These are phyloP conservation scores for Sclerotinia subarctica DNA, from an alignment of 2,329 filamentous ascomycete genomes.

Conservation along the genomic window DNA sequence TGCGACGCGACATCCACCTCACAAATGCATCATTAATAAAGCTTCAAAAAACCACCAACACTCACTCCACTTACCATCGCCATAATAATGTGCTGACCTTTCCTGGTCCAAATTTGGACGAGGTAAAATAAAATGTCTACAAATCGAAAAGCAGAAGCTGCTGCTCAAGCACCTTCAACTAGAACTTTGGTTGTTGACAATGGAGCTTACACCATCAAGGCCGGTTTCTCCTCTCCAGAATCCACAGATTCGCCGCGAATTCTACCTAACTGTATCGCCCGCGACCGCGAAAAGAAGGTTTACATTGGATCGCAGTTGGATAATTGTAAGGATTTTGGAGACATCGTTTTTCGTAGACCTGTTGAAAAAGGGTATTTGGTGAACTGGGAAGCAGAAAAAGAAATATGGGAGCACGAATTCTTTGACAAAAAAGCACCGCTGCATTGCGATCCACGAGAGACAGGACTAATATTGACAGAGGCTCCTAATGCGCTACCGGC, in stretches of 20 bases:
- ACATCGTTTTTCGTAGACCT: conserved; percentile 80
- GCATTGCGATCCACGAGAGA: conserved; percentile 72
- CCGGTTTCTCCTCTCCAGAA: conserved; percentile 59
- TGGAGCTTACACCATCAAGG: conserved; percentile 87
- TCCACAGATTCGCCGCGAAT: conserved; percentile 56
- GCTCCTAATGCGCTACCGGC: conserved; percentile 77
- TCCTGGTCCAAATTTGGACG: not conserved
- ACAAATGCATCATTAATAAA: not conserved
- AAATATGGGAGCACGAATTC: conserved; percentile 91
- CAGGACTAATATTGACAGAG: conserved; percentile 81
- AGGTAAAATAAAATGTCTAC: conserved; percentile 14
- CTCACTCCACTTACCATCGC: not conserved
- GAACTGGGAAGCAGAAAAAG: conserved; percentile 94
- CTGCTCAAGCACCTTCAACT: conserved; percentile 51
- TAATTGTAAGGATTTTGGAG: conserved; percentile 82
- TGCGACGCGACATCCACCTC: not conserved
- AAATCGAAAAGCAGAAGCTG: conserved; percentile 49
- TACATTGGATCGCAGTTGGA: conserved; percentile 79
- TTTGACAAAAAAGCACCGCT: conserved; percentile 65
- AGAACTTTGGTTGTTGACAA: conserved; percentile 89
- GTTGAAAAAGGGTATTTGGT: conserved; percentile 94
- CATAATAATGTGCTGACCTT: conserved; percentile 5
- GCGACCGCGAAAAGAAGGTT: conserved; percentile 72
- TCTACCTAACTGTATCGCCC: conserved; percentile 86
- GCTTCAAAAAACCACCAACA: conserved; percentile 7